phyloP scores from a whole-genome alignment of 208 protist genomes.

The Crithidia expoeki region DNA sequence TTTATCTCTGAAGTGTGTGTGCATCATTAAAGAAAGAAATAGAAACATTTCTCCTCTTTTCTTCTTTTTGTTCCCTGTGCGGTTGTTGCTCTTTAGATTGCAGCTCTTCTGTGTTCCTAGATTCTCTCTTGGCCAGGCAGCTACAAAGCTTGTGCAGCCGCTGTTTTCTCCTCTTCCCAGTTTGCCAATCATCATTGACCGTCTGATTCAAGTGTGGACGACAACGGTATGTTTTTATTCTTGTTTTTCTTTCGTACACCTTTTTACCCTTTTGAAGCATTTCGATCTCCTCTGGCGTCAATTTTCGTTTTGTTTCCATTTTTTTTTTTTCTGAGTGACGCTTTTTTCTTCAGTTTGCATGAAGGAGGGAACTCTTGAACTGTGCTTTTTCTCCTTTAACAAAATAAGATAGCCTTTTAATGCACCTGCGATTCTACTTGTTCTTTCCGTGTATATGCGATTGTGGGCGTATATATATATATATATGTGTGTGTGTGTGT shows the following conservation, averaged over 20 bases:
- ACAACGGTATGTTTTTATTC: not conserved
- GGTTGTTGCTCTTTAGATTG: not conserved
- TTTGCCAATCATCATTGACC: not conserved
- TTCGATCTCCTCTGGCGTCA: not conserved
- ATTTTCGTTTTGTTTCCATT: not conserved
- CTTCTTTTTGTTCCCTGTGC: not conserved
- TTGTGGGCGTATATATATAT: not conserved
- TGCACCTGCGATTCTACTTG: not conserved
- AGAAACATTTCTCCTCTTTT: not conserved
- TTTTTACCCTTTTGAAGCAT: slow-evolving; percentile 3
- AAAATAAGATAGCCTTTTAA: too few relatives aligned
- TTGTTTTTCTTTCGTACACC: slow-evolving; percentile 8
- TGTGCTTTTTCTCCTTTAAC: not conserved
- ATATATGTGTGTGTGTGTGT: not conserved
- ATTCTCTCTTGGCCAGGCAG: not conserved
- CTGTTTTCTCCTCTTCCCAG: not conserved
- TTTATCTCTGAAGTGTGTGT: too few relatives aligned
- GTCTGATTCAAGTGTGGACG: not conserved
- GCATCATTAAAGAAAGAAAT: too few relatives aligned
- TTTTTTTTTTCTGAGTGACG: not conserved
- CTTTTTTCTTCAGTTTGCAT: not conserved
- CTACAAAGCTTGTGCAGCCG: not conserved
- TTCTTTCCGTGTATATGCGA: slow-evolving; percentile 9
- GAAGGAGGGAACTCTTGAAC: too few relatives aligned
- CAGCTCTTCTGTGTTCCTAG: not conserved